Evolutionary conservation across 352 stramenopile species (phyloP), one percentile per base, ranked within the genome.

Genomic region (Phytopythium helicoides): DNA sequence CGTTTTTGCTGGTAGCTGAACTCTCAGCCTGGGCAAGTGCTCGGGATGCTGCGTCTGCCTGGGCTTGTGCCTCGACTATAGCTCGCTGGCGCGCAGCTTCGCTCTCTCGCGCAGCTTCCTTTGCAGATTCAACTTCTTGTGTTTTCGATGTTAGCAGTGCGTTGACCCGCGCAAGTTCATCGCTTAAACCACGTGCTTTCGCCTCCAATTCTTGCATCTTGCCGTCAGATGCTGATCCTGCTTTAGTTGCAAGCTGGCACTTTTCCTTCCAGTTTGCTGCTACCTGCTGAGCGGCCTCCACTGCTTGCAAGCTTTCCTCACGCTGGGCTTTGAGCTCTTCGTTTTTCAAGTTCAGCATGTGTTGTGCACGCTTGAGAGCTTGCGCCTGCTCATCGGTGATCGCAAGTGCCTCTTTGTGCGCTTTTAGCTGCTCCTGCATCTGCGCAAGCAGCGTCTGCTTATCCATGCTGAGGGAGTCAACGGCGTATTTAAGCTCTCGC

Each of bases 121-220:
- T 65, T 31, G 54, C 52, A 22, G 68, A 70, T 1, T 79, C 72
- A 28, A 76, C 56, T 31, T 90, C 76, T n/a, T 76, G 65, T 0
- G 64, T 70, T 26, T 85, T 82, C 1, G 70, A 52, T 31, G 75
- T 64, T 15, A 87, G 55, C 21, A 89, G 64, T 12, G 87, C 73
- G 1, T 73, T 76, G 45, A 83, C 73, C 51, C 86, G 85, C n/a
- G 73, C 53, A 18, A 90, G 68, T 48, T 88, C 80, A 23, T 84
- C 76, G 6, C 42, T 58, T 18, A 84, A 68, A 1, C 52, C 50
- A 26, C 69, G 54, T 14, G 76, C 48, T 22, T 72, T 76, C 15
- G 54, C 45, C 48, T 88, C 80, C 8, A 87, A 60, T 21, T 90
- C 72, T 3, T 56, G 15, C 1, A 72, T 56, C 33, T 61, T 64